Percentiles rank a stretch among this genome's conserved stretches.
phyloP scores from a whole-genome alignment of 352 stramenopile genomes.

The Pythium aristosporum region DNA sequence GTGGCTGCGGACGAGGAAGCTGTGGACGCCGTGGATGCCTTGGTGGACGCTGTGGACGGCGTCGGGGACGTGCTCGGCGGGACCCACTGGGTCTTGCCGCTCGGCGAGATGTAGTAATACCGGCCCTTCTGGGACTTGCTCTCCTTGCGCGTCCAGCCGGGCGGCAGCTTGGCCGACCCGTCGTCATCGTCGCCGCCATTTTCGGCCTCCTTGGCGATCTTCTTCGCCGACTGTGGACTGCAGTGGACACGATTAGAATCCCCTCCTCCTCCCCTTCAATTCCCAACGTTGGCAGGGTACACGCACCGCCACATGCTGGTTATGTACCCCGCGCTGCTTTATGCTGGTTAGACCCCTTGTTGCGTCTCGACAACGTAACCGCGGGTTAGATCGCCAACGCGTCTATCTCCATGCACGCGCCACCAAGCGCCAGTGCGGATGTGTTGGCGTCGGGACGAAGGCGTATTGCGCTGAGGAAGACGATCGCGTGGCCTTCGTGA shows the following conservation, averaged over 20 bases:
- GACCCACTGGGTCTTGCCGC: conserved; percentile 83
- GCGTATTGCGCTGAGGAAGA: neutral
- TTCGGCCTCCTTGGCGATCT: conserved; percentile 14
- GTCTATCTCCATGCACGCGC: conserved; percentile 9
- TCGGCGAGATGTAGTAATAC: conserved; percentile 85
- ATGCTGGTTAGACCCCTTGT: neutral
- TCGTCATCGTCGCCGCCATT: conserved; percentile 7
- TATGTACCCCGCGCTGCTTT: neutral
- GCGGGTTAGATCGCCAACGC: conserved; percentile 2
- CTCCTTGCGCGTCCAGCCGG: conserved; percentile 81
- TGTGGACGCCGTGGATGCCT: conserved; percentile 3
- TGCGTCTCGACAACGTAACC: neutral
- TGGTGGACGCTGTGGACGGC: conserved; percentile 2
- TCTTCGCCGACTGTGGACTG: conserved; percentile 10
- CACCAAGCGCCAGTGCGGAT: neutral
- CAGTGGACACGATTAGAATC: conserved; percentile 6
- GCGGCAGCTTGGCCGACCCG: conserved; percentile 39
- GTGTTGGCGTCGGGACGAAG: neutral
- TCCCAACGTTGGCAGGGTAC: neutral
- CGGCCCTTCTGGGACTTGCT: conserved; percentile 84
- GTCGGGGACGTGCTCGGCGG: conserved; percentile 29
- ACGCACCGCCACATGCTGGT: conserved; percentile 16
- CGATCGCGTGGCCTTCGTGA: neutral
- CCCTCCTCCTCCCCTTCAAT: neutral
- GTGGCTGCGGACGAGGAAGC: neutral